These are phyloP conservation scores for Sclerotinia sclerotiorum DNA, from an alignment of 2,329 filamentous ascomycete species.

Conservation along the genomic window DNA sequence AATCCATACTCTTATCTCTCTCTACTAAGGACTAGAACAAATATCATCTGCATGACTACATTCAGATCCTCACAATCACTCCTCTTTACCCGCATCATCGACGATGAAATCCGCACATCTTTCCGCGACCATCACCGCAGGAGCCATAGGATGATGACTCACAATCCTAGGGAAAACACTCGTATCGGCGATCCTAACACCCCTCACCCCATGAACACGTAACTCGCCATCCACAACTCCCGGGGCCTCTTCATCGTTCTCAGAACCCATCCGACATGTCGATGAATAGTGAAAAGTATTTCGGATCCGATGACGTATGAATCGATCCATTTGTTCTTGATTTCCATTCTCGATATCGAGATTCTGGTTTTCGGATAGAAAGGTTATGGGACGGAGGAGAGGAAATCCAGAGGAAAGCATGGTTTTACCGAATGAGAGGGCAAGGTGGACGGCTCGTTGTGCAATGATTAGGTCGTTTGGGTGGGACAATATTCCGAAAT, in stretches of 20 bases:
- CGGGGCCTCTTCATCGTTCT: background rate
- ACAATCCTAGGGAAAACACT: conserved; percentile 33
- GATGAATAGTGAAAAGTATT: background rate
- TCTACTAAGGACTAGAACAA: background rate
- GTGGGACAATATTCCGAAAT: conserved; percentile 24
- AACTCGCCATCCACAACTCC: conserved; percentile 35
- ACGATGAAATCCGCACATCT: conserved; percentile 25
- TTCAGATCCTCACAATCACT: background rate
- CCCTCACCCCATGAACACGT: conserved; percentile 33
- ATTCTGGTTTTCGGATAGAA: background rate
- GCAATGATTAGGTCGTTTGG: conserved; percentile 11
- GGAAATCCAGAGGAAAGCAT: conserved; percentile 18
- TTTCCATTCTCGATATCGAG: conserved; percentile 5
- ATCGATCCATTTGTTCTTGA: background rate
- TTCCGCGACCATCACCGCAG: conserved; percentile 34
- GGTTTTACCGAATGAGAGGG: conserved; percentile 13
- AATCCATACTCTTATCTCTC: background rate
- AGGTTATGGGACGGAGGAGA: background rate
- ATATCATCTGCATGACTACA: background rate
- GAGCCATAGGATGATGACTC: conserved; percentile 30
- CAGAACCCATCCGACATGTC: conserved; percentile 2
- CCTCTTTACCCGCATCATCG: background rate
- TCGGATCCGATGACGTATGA: background rate
- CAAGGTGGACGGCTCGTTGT: conserved; percentile 19
- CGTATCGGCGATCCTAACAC: conserved; percentile 35